Evolutionary conservation across 225 moss, liverwort and hornwort species (phyloP).

Genomic region (Antitrichia curtipendula): DNA sequence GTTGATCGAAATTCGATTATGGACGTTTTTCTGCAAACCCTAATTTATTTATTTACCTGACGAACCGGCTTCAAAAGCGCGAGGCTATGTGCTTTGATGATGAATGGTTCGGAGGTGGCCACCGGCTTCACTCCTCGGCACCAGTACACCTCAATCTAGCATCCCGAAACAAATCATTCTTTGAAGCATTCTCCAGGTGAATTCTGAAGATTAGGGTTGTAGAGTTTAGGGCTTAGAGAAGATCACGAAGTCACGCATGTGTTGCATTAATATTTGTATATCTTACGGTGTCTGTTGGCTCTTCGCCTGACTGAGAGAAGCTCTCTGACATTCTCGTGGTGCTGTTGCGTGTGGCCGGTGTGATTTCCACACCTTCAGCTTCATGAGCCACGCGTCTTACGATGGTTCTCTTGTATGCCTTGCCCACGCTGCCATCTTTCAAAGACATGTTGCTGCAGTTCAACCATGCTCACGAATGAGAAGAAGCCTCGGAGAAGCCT

Average conservation of each 20-base stretch:
- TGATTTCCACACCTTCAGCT: not conserved
- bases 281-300: conserved; percentile 7
- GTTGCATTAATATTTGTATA: not conserved
- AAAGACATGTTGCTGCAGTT: not conserved
- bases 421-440: conserved; percentile 6
- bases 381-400: conserved; percentile 12
- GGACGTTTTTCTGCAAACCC: not conserved
- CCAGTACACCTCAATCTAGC: conserved; percentile 33
- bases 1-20: not conserved
- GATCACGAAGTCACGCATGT: not conserved
- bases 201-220: not conserved
- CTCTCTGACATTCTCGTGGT: not conserved
- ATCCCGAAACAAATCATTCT: not conserved
- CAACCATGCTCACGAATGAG: not conserved
- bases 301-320: conserved; percentile 7
- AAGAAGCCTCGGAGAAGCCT: not conserved
- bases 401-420: conserved; percentile 12
- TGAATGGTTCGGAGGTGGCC: conserved; percentile 6
- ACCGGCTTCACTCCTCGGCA: conserved; percentile 30
- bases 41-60: not conserved
- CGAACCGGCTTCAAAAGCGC: conserved; percentile 20
- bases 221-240: not conserved
- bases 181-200: not conserved
- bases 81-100: conserved; percentile 19
- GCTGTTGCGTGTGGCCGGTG: not conserved